Base-by-base conservation (phyloP, 345 rosid genomes). In the Corchorus capsularis region DNA sequence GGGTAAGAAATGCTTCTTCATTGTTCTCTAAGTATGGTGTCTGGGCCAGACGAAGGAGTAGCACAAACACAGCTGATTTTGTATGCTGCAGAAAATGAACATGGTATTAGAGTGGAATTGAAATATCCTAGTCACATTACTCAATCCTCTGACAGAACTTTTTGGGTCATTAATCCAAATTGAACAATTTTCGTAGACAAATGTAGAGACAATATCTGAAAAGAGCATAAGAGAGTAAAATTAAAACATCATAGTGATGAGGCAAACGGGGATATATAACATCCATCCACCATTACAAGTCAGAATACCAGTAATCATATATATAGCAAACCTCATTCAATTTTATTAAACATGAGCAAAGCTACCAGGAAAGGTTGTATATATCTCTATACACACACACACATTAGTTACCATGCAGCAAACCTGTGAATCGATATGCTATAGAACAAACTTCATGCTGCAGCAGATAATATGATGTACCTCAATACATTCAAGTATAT, bases 21-120 rank as follows among this genome's bases (percentile, higher is more conserved):
- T 83, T 91, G 76, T 82, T 81, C 78, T 90, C 97, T 56, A 73
- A 75, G 68, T 85, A 84, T 56, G 76, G 83, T 79, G 78, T 89
- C 74, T 91, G 92, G 66, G 94, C 94, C 87, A 96, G 81, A 74
- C 84, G 96, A 78, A 93, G 80, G 71, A 96, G 92, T 85, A 96
- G 83, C 73, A 96, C 86, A 34, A 85, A 80, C 77, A 90, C 59
- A 19, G 94, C 98, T 20, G 97, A 93, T 81, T 87, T 87, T 52
- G 85, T 69, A 79, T 88, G 86, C 99, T 95, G 81, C 86, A 83
- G 37, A 82, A 73, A n/a, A 77, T 66, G 50, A 52, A 2, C 13
- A 72, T 72, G 4, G 12, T 13, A 69, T 79, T 73, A 80, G 75
- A 52, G 69, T 63, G 60, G 67, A 79, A 54, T 17, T 71, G 43